Evolutionary conservation across 306 rosid species (phyloP), one percentile per base, ranked within the genome.

Genomic region (Biancaea sappan): DNA sequence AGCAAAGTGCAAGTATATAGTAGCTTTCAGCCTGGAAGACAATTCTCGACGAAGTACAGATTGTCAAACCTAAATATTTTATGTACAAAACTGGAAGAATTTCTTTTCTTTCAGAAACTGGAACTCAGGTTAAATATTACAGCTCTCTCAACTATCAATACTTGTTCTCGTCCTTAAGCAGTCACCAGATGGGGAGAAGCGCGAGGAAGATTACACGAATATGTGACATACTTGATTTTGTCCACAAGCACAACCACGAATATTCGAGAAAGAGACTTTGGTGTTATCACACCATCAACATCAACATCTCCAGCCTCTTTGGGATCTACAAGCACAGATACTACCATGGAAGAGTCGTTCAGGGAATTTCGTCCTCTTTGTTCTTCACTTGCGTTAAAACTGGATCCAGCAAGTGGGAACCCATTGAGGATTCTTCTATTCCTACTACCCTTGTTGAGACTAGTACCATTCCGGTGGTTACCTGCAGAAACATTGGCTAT

Each of bases 301-400:
- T 86, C 93, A 34, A 71, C 28, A 25, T 90, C 90, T 21, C 88
- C 88, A 0, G 73, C 84, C 84, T 95, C 98, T 80, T 91, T 85
- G 41, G 99, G 99, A 85, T 95, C 99, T 67, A 92, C 71, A 47
- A 95, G 99, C 28, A 95, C 97, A 2, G 99, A 95, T 58, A 95
- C 98, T 85, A 2, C 90, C 91, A 25, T 81, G 90, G 67, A 91
- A 80, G 76, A 62, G 57, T 81, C 88, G 57, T 88, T 84, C 50
- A 40, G 82, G 6, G 80, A 51, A 59, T 67, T 86, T 71, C 85
- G 74, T 14, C 74, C 56, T 44, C 66, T 79, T 6, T 50, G 86
- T 57, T 87, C 88, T 77, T 84, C 88, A 35, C 96, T 87, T 5
- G 81, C 37, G 83, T 92, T 90, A 76, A 81, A 81, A 58, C 79